Evolutionary conservation across 1,139 yeast species (phyloP).

Genomic region (Kazachstania sp.): DNA sequence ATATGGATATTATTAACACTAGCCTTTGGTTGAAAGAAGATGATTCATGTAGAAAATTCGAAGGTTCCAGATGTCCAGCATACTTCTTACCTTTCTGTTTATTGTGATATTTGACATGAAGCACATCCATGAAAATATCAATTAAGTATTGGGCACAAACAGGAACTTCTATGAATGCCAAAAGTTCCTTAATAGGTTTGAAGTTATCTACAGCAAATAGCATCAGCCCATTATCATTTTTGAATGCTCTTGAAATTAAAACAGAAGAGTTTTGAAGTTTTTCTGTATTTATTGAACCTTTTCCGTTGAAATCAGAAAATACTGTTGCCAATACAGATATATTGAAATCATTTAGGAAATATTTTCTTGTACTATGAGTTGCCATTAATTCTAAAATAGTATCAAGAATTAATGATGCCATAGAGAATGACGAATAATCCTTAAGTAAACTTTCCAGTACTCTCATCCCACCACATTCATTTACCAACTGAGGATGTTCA

Average conservation of each 20-base stretch:
- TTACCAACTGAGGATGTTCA: conserved; percentile 53
- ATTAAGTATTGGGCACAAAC: conserved; percentile 56
- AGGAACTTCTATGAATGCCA: conserved; percentile 56
- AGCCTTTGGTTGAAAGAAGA: conserved; percentile 48
- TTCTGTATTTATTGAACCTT: conserved; percentile 41
- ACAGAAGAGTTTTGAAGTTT: conserved; percentile 56
- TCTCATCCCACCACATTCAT: conserved; percentile 58
- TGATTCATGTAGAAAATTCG: conserved; percentile 29
- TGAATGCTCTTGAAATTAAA: conserved; percentile 52
- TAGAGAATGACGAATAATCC: conserved; percentile 51
- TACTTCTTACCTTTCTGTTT: conserved; percentile 21
- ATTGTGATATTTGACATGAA: conserved; percentile 53
- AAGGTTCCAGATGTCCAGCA: conserved; percentile 15
- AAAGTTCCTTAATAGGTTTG: conserved; percentile 48
- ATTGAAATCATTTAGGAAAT: conserved; percentile 52
- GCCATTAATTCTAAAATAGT: conserved; percentile 56
- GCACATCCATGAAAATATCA: conserved; percentile 62
- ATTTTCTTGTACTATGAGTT: conserved; percentile 46
- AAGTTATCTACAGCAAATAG: conserved; percentile 54
- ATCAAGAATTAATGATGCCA: conserved; percentile 48
- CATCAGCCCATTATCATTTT: conserved; percentile 71
- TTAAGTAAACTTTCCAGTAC: conserved; percentile 48
- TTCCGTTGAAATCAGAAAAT: conserved; percentile 49
- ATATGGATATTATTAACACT: conserved; percentile 47
- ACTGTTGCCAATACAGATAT: conserved; percentile 55